Percentiles rank a stretch among this genome's conserved stretches.
phyloP scores from a whole-genome alignment of 148 eudicot species.

The Limonium bicolor region DNA sequence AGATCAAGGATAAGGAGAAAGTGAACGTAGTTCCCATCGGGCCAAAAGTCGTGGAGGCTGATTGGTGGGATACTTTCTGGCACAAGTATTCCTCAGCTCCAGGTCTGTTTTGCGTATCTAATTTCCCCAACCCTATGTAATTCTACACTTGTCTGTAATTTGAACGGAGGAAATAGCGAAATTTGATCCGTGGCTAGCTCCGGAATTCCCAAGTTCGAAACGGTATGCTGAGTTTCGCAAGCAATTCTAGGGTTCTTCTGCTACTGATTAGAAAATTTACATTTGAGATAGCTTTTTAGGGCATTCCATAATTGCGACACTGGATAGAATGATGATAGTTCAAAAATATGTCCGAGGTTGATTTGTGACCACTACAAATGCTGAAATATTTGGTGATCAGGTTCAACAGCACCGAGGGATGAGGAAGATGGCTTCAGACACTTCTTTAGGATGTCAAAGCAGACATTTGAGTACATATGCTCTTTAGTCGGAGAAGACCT shows the following conservation, averaged over 20 bases:
- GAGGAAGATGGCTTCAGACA: conserved; percentile 84
- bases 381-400: conserved; percentile 28
- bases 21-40: conserved; percentile 41
- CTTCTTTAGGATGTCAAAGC: conserved; percentile 82
- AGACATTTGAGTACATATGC: conserved; percentile 81
- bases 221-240: no score
- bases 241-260: no score
- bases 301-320: no score
- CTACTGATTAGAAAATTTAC: no score
- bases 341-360: no score
- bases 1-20: conserved; percentile 11
- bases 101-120: conserved; percentile 19
- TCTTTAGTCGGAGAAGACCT: conserved; percentile 81
- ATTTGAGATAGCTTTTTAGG: no score
- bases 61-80: conserved; percentile 94
- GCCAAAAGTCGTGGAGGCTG: conserved; percentile 48
- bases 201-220: no score
- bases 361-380: no score
- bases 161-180: no score
- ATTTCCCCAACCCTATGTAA: not conserved
- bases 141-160: not conserved
- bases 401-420: conserved; percentile 33
- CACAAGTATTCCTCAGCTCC: conserved; percentile 39
- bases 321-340: no score
- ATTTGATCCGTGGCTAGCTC: not conserved